These are phyloP conservation scores for Claviceps purpurea DNA, from an alignment of 2,329 filamentous ascomycete genomes.

Conservation along the genomic window DNA sequence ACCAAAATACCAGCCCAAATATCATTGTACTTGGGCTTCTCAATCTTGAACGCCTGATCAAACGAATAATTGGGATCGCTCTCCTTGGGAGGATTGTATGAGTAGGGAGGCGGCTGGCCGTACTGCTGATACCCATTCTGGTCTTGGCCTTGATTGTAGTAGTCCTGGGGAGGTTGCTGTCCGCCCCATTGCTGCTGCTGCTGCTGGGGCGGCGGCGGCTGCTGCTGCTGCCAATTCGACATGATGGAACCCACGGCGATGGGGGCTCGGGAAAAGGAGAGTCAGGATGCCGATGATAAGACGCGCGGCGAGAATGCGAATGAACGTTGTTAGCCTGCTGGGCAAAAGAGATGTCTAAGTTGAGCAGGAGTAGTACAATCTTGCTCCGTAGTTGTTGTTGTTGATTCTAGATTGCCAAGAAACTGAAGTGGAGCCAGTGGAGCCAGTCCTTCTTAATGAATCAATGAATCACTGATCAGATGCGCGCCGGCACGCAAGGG, in stretches of 20 bases:
- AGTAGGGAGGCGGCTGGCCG: constrained; percentile 18
- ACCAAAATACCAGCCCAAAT: constrained; percentile 76
- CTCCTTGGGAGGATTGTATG: constrained; percentile 23
- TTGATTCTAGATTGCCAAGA: background rate
- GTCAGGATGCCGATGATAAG: background rate
- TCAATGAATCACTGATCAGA: no score
- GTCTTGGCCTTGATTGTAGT: constrained; percentile 9
- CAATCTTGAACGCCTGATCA: constrained; percentile 69
- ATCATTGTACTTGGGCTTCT: constrained; percentile 81
- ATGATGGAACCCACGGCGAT: constrained; percentile 1
- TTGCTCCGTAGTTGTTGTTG: background rate
- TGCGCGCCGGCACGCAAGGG: no score
- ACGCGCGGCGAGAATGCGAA: background rate
- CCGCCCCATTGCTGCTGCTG: constrained; percentile 3
- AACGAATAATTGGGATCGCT: constrained; percentile 45
- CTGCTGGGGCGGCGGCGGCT: background rate
- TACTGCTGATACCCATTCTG: constrained; percentile 14
- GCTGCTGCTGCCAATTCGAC: background rate
- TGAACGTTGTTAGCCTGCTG: background rate
- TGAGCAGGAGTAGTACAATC: background rate
- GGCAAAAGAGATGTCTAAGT: background rate
- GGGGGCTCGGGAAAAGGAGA: background rate
- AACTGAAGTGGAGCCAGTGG: no score
- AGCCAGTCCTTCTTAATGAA: no score
- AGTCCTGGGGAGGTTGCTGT: constrained; percentile 5